Evolutionary conservation across 2,329 filamentous ascomycete genomes (phyloP).

Genomic region (Cladosporium velox): DNA sequence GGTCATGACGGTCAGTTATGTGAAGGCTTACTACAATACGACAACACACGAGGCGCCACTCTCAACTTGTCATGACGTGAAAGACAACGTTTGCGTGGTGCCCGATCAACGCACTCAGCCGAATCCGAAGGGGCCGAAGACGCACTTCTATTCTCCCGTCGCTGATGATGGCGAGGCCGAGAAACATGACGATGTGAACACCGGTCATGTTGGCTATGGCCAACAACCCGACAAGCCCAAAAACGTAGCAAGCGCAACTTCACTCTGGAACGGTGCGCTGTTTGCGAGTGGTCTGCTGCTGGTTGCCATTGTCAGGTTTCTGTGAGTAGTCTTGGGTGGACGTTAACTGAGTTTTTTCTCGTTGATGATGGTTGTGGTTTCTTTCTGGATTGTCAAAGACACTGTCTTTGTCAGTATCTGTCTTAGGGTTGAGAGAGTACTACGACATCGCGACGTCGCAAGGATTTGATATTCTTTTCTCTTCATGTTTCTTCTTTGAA

Average conservation of each 20-base stretch:
- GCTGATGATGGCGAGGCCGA: not conserved
- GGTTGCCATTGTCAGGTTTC: not conserved
- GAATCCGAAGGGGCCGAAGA: slow-evolving; percentile 24
- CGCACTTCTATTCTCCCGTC: slow-evolving; percentile 23
- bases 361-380: not conserved
- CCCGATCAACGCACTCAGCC: slow-evolving; percentile 27
- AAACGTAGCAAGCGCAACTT: not conserved
- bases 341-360: not conserved
- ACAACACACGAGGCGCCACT: not conserved
- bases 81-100: slow-evolving; percentile 22
- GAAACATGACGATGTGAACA: not conserved
- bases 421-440: not conserved
- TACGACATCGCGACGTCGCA: not conserved
- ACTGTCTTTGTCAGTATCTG: not conserved
- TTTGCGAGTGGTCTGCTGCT: not conserved
- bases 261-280: not conserved
- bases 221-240: slow-evolving; percentile 17
- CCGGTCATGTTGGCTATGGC: slow-evolving; percentile 5
- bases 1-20: slow-evolving; percentile 64
- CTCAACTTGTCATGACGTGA: not conserved
- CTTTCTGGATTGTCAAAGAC: not conserved
- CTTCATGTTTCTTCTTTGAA: not conserved
- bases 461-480: not conserved
- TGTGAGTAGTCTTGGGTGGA: not conserved
- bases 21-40: slow-evolving; percentile 80